Evolutionary conservation across 306 rosid species (phyloP).

Genomic region (Abrus precatorius): DNA sequence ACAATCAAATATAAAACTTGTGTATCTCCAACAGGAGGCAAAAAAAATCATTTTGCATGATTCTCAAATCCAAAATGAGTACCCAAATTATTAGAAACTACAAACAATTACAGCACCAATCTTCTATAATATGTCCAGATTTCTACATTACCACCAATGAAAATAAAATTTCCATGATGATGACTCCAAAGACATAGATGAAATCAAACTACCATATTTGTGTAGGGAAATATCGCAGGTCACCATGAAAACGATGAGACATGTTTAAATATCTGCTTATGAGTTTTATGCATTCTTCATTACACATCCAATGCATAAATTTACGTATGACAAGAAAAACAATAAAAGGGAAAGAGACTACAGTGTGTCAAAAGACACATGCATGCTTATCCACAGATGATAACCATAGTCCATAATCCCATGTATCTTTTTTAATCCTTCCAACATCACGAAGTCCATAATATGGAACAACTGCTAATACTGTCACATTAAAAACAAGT

Average conservation of each 20-base stretch:
- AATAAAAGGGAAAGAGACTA: not conserved
- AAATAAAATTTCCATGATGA: constrained; percentile 6
- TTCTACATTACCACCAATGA: not conserved
- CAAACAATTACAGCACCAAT: constrained; percentile 20
- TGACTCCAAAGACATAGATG: not conserved
- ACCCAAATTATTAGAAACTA: constrained; percentile 8
- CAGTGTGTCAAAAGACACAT: constrained; percentile 7
- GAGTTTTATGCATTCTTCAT: constrained; percentile 27
- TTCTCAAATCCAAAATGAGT: constrained; percentile 7
- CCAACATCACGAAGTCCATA: constrained; percentile 14
- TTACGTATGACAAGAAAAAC: not conserved
- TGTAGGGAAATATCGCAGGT: not conserved
- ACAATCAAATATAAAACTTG: constrained; percentile 2
- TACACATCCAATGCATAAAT: constrained; percentile 14
- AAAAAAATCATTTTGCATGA: constrained; percentile 4
- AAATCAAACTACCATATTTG: constrained; percentile 3
- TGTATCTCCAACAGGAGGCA: constrained; percentile 34
- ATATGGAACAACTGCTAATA: constrained; percentile 16
- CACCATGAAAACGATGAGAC: constrained; percentile 6
- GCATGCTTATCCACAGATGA: constrained; percentile 7
- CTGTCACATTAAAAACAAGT: constrained; percentile 3
- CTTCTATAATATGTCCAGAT: not conserved
- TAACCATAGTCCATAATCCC: not conserved
- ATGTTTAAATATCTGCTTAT: not conserved
- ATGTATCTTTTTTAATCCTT: constrained; percentile 4